A percentile compares a stretch with the other conserved stretches of the same genome.
These are phyloP conservation scores for Chalciporus chontae DNA, from an alignment of 768 basidiomycete genomes.

Conservation along the genomic window DNA sequence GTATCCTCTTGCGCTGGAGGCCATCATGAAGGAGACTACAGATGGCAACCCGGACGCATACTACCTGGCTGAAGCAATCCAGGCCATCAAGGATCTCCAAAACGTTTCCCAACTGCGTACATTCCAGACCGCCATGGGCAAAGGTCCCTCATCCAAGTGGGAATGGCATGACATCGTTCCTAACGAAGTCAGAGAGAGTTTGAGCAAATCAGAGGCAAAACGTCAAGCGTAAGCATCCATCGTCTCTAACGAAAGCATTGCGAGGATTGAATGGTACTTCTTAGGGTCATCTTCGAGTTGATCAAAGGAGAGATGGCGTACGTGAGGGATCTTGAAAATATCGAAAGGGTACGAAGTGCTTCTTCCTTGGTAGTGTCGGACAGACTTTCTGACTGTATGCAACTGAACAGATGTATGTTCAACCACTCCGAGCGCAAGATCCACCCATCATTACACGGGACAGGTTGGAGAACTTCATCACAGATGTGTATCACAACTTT, in stretches of 20 bases:
- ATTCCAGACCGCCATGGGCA: conserved; percentile 88
- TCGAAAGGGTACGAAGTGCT: conserved; percentile 54
- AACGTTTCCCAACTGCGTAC: conserved; percentile 78
- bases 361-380: conserved; percentile 13
- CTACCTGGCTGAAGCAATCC: conserved; percentile 78
- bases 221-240: conserved; percentile 68
- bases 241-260: background rate
- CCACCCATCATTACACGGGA: conserved; percentile 77
- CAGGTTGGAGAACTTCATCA: conserved; percentile 70
- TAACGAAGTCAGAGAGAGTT: conserved; percentile 53
- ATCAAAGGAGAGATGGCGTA: conserved; percentile 97
- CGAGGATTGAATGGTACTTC: background rate
- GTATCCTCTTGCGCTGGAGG: conserved; percentile 79
- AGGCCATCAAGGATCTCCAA: conserved; percentile 79
- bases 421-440: conserved; percentile 64
- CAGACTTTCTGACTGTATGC: too few species aligned
- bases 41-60: conserved; percentile 79
- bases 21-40: conserved; percentile 79
- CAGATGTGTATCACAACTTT: conserved; percentile 89
- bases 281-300: conserved; percentile 86
- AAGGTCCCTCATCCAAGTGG: conserved; percentile 74
- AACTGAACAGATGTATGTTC: conserved; percentile 67
- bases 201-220: conserved; percentile 75
- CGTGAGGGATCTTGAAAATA: conserved; percentile 86
- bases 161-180: conserved; percentile 90